These are phyloP conservation scores for Boletales sp. DNA, from an alignment of 768 basidiomycete genomes.

Conservation along the genomic window DNA sequence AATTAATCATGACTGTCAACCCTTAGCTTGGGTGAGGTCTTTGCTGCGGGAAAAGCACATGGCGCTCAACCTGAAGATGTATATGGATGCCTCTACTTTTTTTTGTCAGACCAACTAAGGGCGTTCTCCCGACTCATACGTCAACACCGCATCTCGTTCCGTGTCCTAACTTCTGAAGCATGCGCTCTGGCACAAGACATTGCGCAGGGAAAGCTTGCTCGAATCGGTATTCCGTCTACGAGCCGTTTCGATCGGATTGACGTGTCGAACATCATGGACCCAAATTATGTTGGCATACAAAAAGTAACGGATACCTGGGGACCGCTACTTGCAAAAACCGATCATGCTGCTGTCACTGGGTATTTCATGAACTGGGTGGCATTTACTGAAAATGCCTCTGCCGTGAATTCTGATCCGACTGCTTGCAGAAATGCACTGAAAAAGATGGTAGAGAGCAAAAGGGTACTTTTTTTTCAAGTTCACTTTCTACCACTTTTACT, in stretches of 20 bases:
- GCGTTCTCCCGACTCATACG: constrained; percentile 35
- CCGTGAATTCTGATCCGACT: constrained; percentile 4
- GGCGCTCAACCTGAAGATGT: constrained; percentile 42
- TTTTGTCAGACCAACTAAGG: constrained; percentile 37
- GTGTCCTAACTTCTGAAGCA: constrained; percentile 36
- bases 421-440: constrained; percentile 1
- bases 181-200: constrained; percentile 39
- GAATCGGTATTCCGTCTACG: constrained; percentile 18
- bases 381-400: not conserved
- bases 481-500: not conserved
- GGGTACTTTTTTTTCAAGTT: constrained; percentile 7
- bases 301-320: constrained; percentile 35
- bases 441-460: constrained; percentile 12
- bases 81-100: constrained; percentile 50
- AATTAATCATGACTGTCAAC: not conserved
- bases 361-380: constrained; percentile 50
- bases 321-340: constrained; percentile 32
- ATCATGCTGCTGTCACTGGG: constrained; percentile 34
- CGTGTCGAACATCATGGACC: constrained; percentile 47
- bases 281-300: constrained; percentile 38
- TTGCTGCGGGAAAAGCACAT: constrained; percentile 35
- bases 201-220: constrained; percentile 8
- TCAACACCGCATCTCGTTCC: constrained; percentile 32
- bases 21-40: constrained; percentile 38
- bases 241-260: constrained; percentile 44